A percentile compares a stretch with the other conserved stretches of the same genome.
Conservation (phyloP, 805 yeast species). For the Jamesozyma gamospora region DNA sequence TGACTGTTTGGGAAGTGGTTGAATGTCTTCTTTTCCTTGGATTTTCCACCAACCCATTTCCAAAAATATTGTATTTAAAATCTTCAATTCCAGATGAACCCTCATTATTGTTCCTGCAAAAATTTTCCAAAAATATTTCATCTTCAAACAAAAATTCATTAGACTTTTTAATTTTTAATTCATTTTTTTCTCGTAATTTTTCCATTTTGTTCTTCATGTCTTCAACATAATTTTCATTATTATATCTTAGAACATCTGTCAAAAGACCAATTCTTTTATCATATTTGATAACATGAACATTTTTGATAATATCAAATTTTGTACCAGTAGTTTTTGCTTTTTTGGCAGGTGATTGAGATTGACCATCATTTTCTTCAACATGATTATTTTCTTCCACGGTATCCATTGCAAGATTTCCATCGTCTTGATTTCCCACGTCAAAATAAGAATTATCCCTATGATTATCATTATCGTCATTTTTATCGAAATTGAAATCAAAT, state of each 20-base stretch:
- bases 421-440: slow-evolving; percentile 7
- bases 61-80: neutral
- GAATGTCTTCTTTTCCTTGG: slow-evolving; percentile 14
- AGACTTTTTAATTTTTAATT: no score
- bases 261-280: slow-evolving; percentile 21
- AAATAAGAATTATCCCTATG: no score
- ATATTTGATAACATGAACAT: no score
- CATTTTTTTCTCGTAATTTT: no score
- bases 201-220: slow-evolving; percentile 11
- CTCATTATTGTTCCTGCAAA: no score
- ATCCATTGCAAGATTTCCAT: no score
- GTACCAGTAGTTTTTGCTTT: no score
- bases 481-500: neutral
- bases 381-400: no score
- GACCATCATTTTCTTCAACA: no score
- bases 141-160: slow-evolving; percentile 1
- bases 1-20: slow-evolving; percentile 13
- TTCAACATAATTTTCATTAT: slow-evolving; percentile 15
- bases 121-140: slow-evolving; percentile 7
- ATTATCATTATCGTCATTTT: neutral
- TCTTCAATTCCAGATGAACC: no score
- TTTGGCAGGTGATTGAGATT: no score
- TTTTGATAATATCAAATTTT: no score
- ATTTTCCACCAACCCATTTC: neutral
- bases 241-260: slow-evolving; percentile 19